phyloP scores from a whole-genome alignment of 2,329 filamentous ascomycete genomes.

The Fusarium newnesense region DNA sequence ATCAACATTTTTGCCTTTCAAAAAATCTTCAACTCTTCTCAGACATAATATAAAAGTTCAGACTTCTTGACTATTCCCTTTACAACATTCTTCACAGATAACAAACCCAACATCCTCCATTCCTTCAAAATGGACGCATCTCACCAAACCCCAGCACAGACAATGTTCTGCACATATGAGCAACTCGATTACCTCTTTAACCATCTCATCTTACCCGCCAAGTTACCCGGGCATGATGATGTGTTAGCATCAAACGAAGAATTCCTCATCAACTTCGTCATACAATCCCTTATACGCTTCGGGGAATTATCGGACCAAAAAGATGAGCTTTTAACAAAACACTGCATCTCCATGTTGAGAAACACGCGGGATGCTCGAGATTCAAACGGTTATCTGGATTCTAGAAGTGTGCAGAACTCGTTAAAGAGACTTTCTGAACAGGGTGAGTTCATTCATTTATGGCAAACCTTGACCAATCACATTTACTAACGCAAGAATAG shows the following conservation, averaged over 20 bases:
- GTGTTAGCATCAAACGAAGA: not conserved
- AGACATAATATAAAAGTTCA: rapidly evolving
- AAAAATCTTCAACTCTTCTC: rapidly evolving
- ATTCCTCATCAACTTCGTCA: not conserved
- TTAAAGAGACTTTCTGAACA: not conserved
- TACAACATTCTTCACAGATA: rapidly evolving
- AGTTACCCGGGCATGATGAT: not conserved
- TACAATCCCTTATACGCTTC: not conserved
- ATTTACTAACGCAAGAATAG: not conserved
- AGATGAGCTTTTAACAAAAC: not conserved
- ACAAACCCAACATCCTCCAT: not conserved
- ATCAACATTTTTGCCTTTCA: rapidly evolving
- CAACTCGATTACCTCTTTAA: not conserved
- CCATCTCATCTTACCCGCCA: not conserved
- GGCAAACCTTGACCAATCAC: rapidly evolving
- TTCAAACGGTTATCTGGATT: not conserved
- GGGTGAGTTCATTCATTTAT: not conserved
- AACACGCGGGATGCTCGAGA: not conserved
- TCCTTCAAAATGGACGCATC: not conserved
- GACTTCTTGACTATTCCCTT: rapidly evolving
- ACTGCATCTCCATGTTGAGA: not conserved
- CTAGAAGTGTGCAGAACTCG: not conserved
- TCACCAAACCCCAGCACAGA: not conserved
- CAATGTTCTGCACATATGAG: not conserved
- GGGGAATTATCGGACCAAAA: rapidly evolving